Evolutionary conservation across 2,329 filamentous ascomycete species (phyloP).

Genomic region (Phyllachora maydis): DNA sequence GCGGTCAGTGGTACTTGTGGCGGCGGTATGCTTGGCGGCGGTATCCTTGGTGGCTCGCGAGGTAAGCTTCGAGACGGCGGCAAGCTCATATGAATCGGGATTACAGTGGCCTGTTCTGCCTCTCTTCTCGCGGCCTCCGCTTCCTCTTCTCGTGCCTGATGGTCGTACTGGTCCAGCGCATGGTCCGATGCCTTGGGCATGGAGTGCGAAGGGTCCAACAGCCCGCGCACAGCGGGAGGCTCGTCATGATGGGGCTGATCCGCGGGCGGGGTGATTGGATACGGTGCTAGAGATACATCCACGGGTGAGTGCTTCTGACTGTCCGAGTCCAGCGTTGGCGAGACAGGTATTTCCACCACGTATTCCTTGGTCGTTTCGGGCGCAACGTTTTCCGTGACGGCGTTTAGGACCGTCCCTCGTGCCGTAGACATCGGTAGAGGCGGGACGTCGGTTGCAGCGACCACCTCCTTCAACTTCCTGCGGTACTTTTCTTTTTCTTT

Average conservation of each 20-base stretch:
- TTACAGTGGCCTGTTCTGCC: constrained; percentile 20
- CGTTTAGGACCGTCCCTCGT: too few relatives aligned
- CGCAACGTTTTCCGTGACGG: too few relatives aligned
- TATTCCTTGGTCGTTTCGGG: constrained; percentile 13
- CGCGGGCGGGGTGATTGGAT: constrained; percentile 43
- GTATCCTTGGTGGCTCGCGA: constrained; percentile 26
- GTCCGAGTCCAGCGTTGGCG: constrained; percentile 27
- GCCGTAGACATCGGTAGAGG: too few relatives aligned
- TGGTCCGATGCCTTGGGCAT: constrained; percentile 43
- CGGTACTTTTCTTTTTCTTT: constrained; percentile 93
- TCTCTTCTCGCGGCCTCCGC: constrained; percentile 23
- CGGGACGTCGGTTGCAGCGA: too few relatives aligned
- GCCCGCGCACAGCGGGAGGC: constrained; percentile 22
- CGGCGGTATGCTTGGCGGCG: constrained; percentile 27
- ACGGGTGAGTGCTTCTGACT: constrained; percentile 35
- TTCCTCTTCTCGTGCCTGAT: constrained; percentile 27
- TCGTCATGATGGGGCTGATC: constrained; percentile 17
- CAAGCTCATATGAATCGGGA: constrained; percentile 27
- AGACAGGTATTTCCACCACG: constrained; percentile 18
- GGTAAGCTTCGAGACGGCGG: constrained; percentile 36
- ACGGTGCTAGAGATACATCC: constrained; percentile 36
- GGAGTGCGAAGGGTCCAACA: constrained; percentile 32
- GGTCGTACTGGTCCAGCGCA: constrained; percentile 32
- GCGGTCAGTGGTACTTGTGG: too few relatives aligned
- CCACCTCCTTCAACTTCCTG: constrained; percentile 66